Base-by-base conservation (phyloP, 768 basidiomycete genomes). In the Tricholoma bakamatsutake region DNA sequence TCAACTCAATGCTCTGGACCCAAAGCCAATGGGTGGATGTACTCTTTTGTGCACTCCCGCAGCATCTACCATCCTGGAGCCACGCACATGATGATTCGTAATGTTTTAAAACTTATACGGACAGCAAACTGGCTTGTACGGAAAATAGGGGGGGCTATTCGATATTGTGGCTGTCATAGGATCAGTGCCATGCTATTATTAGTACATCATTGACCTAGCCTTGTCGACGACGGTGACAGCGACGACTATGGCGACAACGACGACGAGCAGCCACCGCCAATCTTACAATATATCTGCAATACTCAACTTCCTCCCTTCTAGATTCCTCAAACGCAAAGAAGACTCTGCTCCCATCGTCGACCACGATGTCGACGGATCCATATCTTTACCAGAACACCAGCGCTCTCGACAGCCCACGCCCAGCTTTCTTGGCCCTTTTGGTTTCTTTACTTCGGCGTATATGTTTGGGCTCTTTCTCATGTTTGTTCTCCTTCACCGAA, bases 391-490 rank as follows among this genome's bases (percentile, higher is more conserved):
- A 45, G 43, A 45, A n/a, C 46, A 9, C 46, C 27, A 30, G 27
- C 43, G 8, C 8, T 28, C 15, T 15, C 27, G 15, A 30, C 13
- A 1, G 15, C 46, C 28, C 2, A 30, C n/a, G 12, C 5, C 27
- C 2, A 21, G 13, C 24, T 47, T 47, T 13, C 46, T 30, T n/a
- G 46, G 28, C 0, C 85, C 84, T 0, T 86, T 82, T 79, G 83
- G 77, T 0, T 90, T 91, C 72, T 74, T 88, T 54, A 85, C 84
- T 0, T 89, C 87, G 13, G 80, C 84, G 1, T 91, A 91, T 66
- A 80, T 86, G 59, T 58, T 87, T 35, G 87, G 83, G 0, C 67
- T 90, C 48, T 68, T 89, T 59, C 60, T 83, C 31, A 81, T 88
- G 82, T 88, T 82, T 11, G 69, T 91, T 48, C 64, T 90, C 28